These are phyloP conservation scores for Aspergillus fischeri DNA, from an alignment of 2,329 filamentous ascomycete genomes.

Conservation along the genomic window DNA sequence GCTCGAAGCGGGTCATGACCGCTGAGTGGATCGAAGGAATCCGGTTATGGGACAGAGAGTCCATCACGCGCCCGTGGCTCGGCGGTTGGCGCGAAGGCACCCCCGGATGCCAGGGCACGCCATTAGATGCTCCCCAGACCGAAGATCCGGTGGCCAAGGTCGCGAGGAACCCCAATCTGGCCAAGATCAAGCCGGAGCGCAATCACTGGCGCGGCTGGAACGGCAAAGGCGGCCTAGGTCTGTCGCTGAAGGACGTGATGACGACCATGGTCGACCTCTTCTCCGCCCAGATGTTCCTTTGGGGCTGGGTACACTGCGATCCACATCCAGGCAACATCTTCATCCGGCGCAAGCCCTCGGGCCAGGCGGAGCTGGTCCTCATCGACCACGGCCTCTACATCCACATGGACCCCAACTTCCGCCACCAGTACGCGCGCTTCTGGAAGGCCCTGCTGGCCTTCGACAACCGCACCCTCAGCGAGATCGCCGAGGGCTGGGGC, in stretches of 20 bases:
- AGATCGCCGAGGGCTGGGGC: conserved; percentile 77
- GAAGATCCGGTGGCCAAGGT: conserved; percentile 44
- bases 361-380: conserved; percentile 83
- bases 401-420: conserved; percentile 77
- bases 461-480: conserved; percentile 73
- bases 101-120: conserved; percentile 67
- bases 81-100: conserved; percentile 73
- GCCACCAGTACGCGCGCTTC: conserved; percentile 80
- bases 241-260: conserved; percentile 85
- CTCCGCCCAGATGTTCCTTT: conserved; percentile 96
- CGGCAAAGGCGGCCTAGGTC: conserved; percentile 74
- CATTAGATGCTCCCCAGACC: conserved; percentile 54
- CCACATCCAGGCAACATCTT: conserved; percentile 98
- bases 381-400: conserved; percentile 98
- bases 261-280: conserved; percentile 94
- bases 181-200: conserved; percentile 73
- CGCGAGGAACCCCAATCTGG: conserved; percentile 26
- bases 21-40: conserved; percentile 98
- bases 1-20: conserved; percentile 78
- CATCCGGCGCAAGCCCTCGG: conserved; percentile 75
- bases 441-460: conserved; percentile 95
- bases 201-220: conserved; percentile 70
- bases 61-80: conserved; percentile 71
- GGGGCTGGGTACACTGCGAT: conserved; percentile 93
- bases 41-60: conserved; percentile 84